Evolutionary conservation across 2,329 filamentous ascomycete species (phyloP), one percentile per base, ranked within the genome.

Genomic region (Fusarium sarcochroum): DNA sequence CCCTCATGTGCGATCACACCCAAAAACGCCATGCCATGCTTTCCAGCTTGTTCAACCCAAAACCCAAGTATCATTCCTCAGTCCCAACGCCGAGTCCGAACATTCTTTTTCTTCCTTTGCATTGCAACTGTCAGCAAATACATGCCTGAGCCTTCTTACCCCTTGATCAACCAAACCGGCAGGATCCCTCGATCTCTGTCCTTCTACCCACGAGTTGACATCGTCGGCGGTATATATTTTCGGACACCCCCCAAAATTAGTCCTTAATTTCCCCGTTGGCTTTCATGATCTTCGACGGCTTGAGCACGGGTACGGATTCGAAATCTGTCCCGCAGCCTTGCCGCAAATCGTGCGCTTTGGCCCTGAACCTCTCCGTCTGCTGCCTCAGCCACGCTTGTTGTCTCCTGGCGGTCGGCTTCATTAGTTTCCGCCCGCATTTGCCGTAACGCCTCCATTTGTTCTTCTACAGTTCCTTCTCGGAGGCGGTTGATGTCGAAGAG

Each of bases 401-500:
- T 45, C 18, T 53, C 63, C 41, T 69, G 76, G 10, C 58, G 53
- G 17, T 66, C 68, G 17, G 58, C 49, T 30, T 73, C 72, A n/a
- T 69, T 59, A 4, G 63, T 59, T 50, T 75, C 74, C 9, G 72
- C 73, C 42, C 77, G 75, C 75, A 78, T 78, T 52, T 84, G 83
- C 35, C 88, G 82, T 7, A 90, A 80, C 7, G 84, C 85, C 55
- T 85, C 86, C 54, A 90, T 87, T n/a, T 87, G 86, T 76, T 90
- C 88, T 68, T 89, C 86, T 5, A 84, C 81, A 0, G 87, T 80
- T n/a, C 87, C 87, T 61, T 89, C 83, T 13, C 88, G 83, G 18
- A 90, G 78, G 44, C 86, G 79, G 65, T 86, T 83, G 45, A 89
- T 79, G 68, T 90, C 87, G 40, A 89, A 80, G 6, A 89, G 74